Conservation (phyloP, 2,329 filamentous ascomycete species). For the Talaromyces sp. region DNA sequence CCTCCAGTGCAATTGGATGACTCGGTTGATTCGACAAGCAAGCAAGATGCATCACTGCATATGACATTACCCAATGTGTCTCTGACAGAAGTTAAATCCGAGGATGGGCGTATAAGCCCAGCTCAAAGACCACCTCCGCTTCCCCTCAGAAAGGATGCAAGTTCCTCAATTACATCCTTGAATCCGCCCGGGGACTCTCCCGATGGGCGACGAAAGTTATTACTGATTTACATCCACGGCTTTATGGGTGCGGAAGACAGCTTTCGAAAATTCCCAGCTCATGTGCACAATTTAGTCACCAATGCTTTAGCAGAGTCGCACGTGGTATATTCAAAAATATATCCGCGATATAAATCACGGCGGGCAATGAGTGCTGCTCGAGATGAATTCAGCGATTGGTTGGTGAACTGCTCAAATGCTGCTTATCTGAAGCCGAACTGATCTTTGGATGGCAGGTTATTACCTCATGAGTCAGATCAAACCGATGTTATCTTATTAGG, state of each 20-base stretch:
- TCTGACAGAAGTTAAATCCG: not conserved
- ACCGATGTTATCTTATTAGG: conserved; percentile 80
- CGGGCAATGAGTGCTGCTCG: conserved; percentile 58
- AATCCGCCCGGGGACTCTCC: not conserved
- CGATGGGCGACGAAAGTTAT: conserved; percentile 47
- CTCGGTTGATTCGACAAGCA: not conserved
- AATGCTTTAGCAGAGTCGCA: conserved; percentile 65
- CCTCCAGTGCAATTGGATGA: conserved; percentile 6
- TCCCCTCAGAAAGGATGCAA: not conserved
- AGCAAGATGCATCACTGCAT: not conserved
- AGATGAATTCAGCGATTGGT: conserved; percentile 78
- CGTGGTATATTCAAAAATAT: conserved; percentile 73
- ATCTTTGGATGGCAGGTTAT: conserved; percentile 48
- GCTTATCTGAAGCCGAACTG: not conserved
- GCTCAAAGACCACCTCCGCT: conserved; percentile 14
- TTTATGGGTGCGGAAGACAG: conserved; percentile 86
- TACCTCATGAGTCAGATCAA: conserved; percentile 65
- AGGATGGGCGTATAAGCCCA: conserved; percentile 18
- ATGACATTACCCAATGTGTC: not conserved
- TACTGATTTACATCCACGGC: conserved; percentile 82
- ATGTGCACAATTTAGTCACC: conserved; percentile 71
- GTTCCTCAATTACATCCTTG: conserved; percentile 7
- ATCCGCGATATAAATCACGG: conserved; percentile 39
- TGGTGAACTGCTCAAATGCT: conserved; percentile 18
- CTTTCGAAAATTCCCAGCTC: conserved; percentile 80